These are phyloP conservation scores for Microdochium nivale DNA, from an alignment of 2,329 filamentous ascomycete genomes.

Conservation along the genomic window DNA sequence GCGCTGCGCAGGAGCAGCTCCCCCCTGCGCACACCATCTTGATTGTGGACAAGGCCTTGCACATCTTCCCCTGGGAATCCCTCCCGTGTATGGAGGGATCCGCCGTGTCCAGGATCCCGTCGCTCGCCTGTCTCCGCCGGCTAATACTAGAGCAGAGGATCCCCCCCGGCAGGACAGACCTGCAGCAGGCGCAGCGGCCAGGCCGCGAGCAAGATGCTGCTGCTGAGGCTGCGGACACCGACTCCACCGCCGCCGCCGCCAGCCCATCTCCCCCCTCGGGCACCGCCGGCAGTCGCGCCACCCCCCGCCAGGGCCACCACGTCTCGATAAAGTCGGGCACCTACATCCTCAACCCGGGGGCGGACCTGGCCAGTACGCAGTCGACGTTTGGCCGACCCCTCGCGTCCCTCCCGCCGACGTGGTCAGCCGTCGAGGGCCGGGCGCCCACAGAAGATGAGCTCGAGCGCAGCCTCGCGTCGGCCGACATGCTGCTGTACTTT, in stretches of 20 bases:
- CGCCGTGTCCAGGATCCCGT: slow-evolving; percentile 82
- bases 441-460: slow-evolving; percentile 74
- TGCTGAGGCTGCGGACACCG: slow-evolving; percentile 1
- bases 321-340: slow-evolving; percentile 49
- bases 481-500: slow-evolving; percentile 82
- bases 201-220: not conserved
- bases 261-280: slow-evolving; percentile 2
- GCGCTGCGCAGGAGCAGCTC: slow-evolving; percentile 28
- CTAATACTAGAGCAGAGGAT: slow-evolving; percentile 52
- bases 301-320: slow-evolving; percentile 40
- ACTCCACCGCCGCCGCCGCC: slow-evolving; percentile 1
- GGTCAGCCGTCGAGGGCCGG: slow-evolving; percentile 61
- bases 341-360: slow-evolving; percentile 84
- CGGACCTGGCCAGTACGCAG: slow-evolving; percentile 75
- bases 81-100: slow-evolving; percentile 73
- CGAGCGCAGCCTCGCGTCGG: slow-evolving; percentile 52
- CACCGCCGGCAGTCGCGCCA: slow-evolving; percentile 13
- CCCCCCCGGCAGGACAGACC: slow-evolving; percentile 10
- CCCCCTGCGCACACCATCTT: slow-evolving; percentile 80
- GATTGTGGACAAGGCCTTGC: slow-evolving; percentile 83
- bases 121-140: slow-evolving; percentile 71
- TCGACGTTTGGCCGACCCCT: slow-evolving; percentile 63
- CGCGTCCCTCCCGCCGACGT: slow-evolving; percentile 55
- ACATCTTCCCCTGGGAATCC: slow-evolving; percentile 93
- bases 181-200: slow-evolving; percentile 13